Conservation (phyloP, 495 filamentous ascomycete genomes). For the Massariosphaeria phaeospora region DNA sequence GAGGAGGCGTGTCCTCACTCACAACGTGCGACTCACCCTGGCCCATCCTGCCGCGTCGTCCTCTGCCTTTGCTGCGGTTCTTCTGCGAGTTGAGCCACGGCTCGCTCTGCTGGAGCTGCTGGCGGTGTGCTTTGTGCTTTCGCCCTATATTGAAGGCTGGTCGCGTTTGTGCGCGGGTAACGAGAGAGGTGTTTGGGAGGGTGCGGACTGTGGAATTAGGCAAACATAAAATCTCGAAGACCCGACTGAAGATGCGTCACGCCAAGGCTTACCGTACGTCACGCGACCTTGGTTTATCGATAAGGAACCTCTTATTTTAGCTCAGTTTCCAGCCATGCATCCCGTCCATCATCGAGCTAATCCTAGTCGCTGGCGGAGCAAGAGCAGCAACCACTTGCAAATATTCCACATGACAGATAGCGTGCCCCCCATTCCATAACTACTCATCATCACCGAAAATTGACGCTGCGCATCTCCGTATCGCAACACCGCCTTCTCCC, state of each 20-base stretch:
- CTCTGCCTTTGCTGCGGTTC: slow-evolving; percentile 13
- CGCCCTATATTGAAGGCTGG: slow-evolving; percentile 40
- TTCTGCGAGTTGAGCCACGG: slow-evolving; percentile 22
- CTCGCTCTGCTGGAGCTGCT: slow-evolving; percentile 32
- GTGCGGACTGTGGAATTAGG: no score
- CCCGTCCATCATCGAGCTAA: no score
- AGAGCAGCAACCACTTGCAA: not conserved
- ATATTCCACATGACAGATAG: not conserved
- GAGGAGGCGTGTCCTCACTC: slow-evolving; percentile 57
- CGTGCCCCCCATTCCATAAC: not conserved
- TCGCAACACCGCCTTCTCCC: slow-evolving; percentile 6
- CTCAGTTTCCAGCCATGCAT: no score
- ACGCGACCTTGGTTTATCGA: no score
- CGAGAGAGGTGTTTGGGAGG: no score
- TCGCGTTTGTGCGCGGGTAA: no score
- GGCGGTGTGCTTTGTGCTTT: slow-evolving; percentile 38
- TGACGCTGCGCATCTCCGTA: not conserved
- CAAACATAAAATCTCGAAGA: no score
- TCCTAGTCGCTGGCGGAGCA: not conserved
- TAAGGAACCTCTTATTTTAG: no score
- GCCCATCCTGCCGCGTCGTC: slow-evolving; percentile 52
- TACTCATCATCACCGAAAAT: not conserved
- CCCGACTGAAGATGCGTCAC: no score
- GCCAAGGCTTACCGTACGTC: no score
- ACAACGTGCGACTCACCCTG: slow-evolving; percentile 64